Conservation (phyloP, 140 eudicot species). For the Anethum foeniculum region DNA sequence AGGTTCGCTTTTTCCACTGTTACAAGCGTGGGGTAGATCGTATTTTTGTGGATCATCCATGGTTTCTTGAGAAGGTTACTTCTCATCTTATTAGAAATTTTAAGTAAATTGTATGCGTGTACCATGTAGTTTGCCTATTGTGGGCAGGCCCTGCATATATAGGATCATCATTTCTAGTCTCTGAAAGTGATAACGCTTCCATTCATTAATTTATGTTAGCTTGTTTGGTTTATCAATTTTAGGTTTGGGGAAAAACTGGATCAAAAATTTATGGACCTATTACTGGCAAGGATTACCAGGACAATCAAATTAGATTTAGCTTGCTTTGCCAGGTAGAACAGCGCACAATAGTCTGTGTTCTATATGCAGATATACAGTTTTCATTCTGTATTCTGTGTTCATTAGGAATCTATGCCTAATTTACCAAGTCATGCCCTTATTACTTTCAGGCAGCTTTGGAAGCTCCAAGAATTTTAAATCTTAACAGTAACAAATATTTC, state of each 20-base stretch:
- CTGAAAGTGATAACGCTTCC: not conserved
- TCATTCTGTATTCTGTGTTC: not conserved
- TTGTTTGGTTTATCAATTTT: slow-evolving; percentile 12
- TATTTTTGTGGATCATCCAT: slow-evolving; percentile 87
- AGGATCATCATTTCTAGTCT: too few species aligned
- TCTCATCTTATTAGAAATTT: not conserved
- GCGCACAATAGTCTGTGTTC: not conserved
- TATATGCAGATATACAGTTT: not conserved
- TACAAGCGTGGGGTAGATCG: slow-evolving; percentile 90
- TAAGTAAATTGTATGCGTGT: not conserved
- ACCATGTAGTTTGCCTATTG: not conserved
- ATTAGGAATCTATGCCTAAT: not conserved
- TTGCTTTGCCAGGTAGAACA: slow-evolving; percentile 61
- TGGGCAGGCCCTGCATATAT: not conserved
- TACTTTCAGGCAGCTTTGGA: slow-evolving; percentile 73
- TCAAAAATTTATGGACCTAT: slow-evolving; percentile 84
- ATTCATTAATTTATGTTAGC: not conserved
- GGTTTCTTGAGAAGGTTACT: slow-evolving; percentile 74
- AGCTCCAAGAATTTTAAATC: slow-evolving; percentile 73
- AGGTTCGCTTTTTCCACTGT: slow-evolving; percentile 81
- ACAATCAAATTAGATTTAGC: slow-evolving; percentile 81
- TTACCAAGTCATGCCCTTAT: not conserved
- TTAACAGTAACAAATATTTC: slow-evolving; percentile 55
- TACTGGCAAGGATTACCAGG: slow-evolving; percentile 72
- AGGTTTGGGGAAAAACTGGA: slow-evolving; percentile 93